These are phyloP conservation scores for Aspergillus haitiensis DNA, from an alignment of 495 filamentous ascomycete genomes.

Conservation along the genomic window DNA sequence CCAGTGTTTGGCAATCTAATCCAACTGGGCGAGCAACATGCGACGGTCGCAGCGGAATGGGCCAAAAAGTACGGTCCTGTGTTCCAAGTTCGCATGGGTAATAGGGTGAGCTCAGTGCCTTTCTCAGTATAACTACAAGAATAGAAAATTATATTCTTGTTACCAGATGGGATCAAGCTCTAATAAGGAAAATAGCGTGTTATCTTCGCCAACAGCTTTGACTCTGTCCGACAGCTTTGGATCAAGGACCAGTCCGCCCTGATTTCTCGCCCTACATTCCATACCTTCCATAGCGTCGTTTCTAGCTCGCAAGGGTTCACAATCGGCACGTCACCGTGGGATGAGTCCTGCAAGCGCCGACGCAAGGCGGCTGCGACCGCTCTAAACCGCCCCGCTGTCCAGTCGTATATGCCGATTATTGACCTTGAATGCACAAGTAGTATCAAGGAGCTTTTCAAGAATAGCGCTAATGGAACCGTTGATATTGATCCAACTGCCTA, in stretches of 20 bases:
- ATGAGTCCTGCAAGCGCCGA: conserved; percentile 69
- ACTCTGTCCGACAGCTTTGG: conserved; percentile 67
- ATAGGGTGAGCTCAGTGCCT: conserved; percentile 45
- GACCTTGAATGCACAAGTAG: conserved; percentile 65
- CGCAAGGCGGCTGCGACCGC: conserved; percentile 71
- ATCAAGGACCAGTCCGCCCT: conserved; percentile 70
- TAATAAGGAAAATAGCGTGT: conserved; percentile 47
- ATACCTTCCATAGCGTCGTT: conserved; percentile 72
- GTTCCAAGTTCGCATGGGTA: conserved; percentile 67
- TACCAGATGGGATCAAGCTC: too few relatives aligned
- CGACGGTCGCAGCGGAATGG: conserved; percentile 52
- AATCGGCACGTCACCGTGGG: conserved; percentile 73
- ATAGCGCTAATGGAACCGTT: conserved; percentile 53
- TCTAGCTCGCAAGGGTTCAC: conserved; percentile 70
- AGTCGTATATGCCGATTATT: conserved; percentile 71
- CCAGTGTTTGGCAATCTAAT: conserved; percentile 65
- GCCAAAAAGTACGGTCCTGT: conserved; percentile 64
- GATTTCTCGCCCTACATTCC: conserved; percentile 67
- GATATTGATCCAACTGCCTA: conserved; percentile 66
- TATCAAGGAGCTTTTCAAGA: conserved; percentile 62
- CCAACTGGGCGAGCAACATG: conserved; percentile 58
- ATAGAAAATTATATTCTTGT: too few relatives aligned
- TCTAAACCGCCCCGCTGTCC: conserved; percentile 64
- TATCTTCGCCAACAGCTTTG: conserved; percentile 69
- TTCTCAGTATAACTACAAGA: not conserved